Evolutionary conservation across 2,329 filamentous ascomycete genomes (phyloP), one percentile per base, ranked within the genome.

Genomic region (Fusarium stilboides): DNA sequence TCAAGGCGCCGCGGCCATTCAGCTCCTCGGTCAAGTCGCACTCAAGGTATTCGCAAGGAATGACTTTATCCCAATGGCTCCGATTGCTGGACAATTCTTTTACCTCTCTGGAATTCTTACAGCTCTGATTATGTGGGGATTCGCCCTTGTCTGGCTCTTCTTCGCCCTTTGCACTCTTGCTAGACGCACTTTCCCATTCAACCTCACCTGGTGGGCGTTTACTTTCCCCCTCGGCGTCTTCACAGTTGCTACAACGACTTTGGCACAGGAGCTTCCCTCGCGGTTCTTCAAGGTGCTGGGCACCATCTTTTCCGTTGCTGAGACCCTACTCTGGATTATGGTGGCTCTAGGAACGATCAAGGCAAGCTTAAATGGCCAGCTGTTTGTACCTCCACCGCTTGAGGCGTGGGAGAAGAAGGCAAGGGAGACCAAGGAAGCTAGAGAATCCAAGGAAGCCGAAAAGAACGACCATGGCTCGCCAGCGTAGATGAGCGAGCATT

Each of bases 1-100:
- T 0, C 87, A 89, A 75, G 89, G 88, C 20, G 87, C 86, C 19
- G 91, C 85, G 70, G 84, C 80, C 36, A 81, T 81, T 49, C 78
- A 83, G 71, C 80, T 84, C 62, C 70, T 77, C 2, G 84, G 84
- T 5, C 77, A 78, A 51, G 79, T 81, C 4, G 79, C 84, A 3
- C 54, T 76, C 8, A 60, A 67, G 4, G 33, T 80, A 3, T 77
- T 82, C 40, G 69, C 76, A 2, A 40, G 55, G 8, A 79, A 77
- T 0, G 4, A 76, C 59, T 4, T 84, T 7, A 70, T 70, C 2
- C 59, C 59, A 8, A 46, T 87, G 17, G 84, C 84, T 0, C 81
- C 80, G 26, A 77, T 83, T 1, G 78, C 85, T 1, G 88, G 88
- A 0, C 79, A 85, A 4, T 80, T 89, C 10, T 80, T 89, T 9